Conservation (phyloP, 2,329 filamentous ascomycete species). For the Dothideomycetes sp. region DNA sequence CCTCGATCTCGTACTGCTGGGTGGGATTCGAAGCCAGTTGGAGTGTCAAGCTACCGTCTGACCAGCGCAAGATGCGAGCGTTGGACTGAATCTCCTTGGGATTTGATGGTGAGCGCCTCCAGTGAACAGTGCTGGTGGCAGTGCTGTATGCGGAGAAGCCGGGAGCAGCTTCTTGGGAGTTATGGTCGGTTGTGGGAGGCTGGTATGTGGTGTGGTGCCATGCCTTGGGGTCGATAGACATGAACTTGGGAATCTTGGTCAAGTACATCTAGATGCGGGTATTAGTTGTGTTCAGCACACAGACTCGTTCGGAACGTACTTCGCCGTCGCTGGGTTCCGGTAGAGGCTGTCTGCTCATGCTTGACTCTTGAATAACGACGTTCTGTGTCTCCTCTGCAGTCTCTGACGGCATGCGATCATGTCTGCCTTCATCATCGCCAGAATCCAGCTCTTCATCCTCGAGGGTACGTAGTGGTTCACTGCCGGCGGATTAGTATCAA, state of each 20-base stretch:
- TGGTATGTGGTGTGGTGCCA: slow-evolving; percentile 60
- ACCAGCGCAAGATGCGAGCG: slow-evolving; percentile 66
- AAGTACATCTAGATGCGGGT: slow-evolving; percentile 49
- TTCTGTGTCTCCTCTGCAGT: slow-evolving; percentile 43
- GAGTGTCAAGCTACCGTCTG: slow-evolving; percentile 67
- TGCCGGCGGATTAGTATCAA: neutral
- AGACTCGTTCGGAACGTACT: too few relatives aligned
- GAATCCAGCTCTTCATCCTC: slow-evolving; percentile 57
- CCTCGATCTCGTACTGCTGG: slow-evolving; percentile 65
- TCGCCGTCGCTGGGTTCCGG: slow-evolving; percentile 63
- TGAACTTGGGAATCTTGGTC: slow-evolving; percentile 62
- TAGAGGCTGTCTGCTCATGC: slow-evolving; percentile 58
- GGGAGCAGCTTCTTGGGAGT: slow-evolving; percentile 37
- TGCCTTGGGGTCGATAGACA: slow-evolving; percentile 58
- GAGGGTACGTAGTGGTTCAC: slow-evolving; percentile 35
- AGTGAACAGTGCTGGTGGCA: slow-evolving; percentile 59
- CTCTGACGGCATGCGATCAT: slow-evolving; percentile 51
- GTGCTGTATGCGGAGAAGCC: slow-evolving; percentile 53
- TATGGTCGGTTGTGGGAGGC: slow-evolving; percentile 51
- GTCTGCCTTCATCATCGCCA: slow-evolving; percentile 52
- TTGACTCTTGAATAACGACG: slow-evolving; percentile 49
- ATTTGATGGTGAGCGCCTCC: slow-evolving; percentile 56
- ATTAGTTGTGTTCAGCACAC: slow-evolving; percentile 7
- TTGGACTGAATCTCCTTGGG: slow-evolving; percentile 64
- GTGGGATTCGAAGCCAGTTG: slow-evolving; percentile 59